A percentile compares a stretch with the other conserved stretches of the same genome.
These are phyloP conservation scores for Hericium coralloides DNA, from an alignment of 768 basidiomycete species.

Conservation along the genomic window DNA sequence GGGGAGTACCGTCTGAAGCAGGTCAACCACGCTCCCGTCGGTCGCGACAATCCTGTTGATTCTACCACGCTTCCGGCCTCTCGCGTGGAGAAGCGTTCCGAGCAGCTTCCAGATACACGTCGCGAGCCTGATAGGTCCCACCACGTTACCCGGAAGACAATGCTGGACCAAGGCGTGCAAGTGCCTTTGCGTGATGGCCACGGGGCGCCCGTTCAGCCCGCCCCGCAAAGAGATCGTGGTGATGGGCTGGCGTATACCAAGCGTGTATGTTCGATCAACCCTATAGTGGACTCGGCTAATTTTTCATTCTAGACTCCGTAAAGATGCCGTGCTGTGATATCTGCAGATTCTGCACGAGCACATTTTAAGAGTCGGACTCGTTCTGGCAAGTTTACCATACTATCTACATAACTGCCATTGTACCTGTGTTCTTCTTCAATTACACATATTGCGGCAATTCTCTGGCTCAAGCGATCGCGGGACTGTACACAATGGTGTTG, in stretches of 20 bases:
- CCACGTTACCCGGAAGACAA: neutral
- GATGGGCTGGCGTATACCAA: neutral
- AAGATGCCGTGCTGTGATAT: no score
- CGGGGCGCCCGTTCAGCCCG: neutral
- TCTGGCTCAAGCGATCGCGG: no score
- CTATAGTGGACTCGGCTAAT: no score
- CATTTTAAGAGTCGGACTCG: no score
- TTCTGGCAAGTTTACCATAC: no score
- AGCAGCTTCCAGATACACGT: neutral
- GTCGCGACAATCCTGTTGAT: neutral
- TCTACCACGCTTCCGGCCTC: neutral
- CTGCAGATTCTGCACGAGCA: no score
- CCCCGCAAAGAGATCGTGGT: neutral
- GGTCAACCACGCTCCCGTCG: neutral
- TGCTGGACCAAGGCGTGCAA: neutral
- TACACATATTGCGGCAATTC: no score
- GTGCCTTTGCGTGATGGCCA: neutral
- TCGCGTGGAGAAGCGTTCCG: neutral
- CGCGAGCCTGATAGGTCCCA: neutral
- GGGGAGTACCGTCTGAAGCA: neutral
- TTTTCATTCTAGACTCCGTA: no score
- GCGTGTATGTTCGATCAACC: neutral
- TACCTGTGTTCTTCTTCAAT: no score
- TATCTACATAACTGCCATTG: no score
- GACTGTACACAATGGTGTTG: no score